Evolutionary conservation across 2,329 filamentous ascomycete genomes (phyloP).

Genomic region (Furcasterigmium furcatum): DNA sequence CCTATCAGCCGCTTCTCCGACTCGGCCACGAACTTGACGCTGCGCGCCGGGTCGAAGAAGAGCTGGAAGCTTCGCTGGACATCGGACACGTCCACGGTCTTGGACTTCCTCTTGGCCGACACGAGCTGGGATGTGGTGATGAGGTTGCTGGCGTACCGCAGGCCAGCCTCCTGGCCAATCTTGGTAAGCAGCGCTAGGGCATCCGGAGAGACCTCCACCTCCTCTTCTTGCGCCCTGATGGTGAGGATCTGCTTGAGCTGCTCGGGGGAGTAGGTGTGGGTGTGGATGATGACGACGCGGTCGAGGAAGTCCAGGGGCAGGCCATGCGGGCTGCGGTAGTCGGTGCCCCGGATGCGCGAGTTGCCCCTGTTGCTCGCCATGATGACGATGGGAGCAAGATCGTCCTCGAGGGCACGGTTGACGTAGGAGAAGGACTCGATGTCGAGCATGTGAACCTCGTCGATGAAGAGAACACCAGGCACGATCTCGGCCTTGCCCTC

Average conservation of each 20-base stretch:
- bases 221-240: constrained; percentile 92
- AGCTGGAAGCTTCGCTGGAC: constrained; percentile 91
- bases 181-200: constrained; percentile 92
- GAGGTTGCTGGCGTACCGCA: constrained; percentile 96
- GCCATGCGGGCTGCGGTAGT: constrained; percentile 90
- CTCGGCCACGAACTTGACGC: constrained; percentile 84
- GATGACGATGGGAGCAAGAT: constrained; percentile 94
- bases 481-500: constrained; percentile 99
- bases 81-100: constrained; percentile 81
- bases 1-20: constrained; percentile 93
- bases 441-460: constrained; percentile 99
- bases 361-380: constrained; percentile 98
- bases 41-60: constrained; percentile 87
- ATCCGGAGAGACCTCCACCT: constrained; percentile 86
- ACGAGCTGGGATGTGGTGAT: constrained; percentile 93
- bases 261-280: constrained; percentile 75
- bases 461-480: constrained; percentile 94
- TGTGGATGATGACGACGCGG: constrained; percentile 93
- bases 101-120: constrained; percentile 78
- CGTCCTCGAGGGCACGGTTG: constrained; percentile 92
- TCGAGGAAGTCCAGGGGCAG: constrained; percentile 95
- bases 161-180: constrained; percentile 87
- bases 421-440: constrained; percentile 99
- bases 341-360: constrained; percentile 87
- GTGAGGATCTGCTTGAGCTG: constrained; percentile 91